Evolutionary conservation across 306 rosid species (phyloP).

Genomic region (Bauhinia variegata): DNA sequence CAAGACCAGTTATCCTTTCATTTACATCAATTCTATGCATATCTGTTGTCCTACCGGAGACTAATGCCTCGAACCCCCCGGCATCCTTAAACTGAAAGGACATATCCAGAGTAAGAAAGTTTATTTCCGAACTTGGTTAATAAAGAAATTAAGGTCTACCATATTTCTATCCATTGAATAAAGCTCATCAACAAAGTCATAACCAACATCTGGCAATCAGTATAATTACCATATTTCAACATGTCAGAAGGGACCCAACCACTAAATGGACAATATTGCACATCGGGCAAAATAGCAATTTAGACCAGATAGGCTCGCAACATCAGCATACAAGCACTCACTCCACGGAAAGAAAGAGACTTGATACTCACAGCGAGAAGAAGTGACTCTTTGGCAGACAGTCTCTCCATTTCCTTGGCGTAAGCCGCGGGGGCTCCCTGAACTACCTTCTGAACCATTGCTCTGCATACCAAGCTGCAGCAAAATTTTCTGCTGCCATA

Average conservation of each 20-base stretch:
- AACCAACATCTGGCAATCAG: too few species aligned
- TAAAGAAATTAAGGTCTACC: not conserved
- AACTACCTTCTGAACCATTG: constrained; percentile 81
- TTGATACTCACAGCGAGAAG: constrained; percentile 84
- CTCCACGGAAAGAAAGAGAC: not conserved
- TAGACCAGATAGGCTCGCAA: not conserved
- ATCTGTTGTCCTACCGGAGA: constrained; percentile 83
- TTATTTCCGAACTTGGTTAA: constrained; percentile 8
- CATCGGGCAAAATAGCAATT: not conserved
- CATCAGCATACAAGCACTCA: not conserved
- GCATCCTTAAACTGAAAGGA: constrained; percentile 87
- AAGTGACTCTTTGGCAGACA: constrained; percentile 95
- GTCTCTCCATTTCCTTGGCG: constrained; percentile 99
- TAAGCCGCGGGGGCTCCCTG: constrained; percentile 91
- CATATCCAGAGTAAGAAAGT: constrained; percentile 35
- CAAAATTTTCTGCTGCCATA: constrained; percentile 17
- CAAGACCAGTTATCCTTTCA: constrained; percentile 92
- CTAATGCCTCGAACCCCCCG: constrained; percentile 88
- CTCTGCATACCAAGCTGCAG: constrained; percentile 46
- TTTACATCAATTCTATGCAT: constrained; percentile 85
- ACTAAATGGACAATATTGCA: not conserved
- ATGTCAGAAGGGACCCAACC: not conserved
- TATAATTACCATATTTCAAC: not conserved
- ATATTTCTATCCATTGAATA: not conserved
- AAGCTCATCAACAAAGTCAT: too few species aligned